phyloP scores from a whole-genome alignment of 768 basidiomycete genomes.

The Phylloporus arenicola region DNA sequence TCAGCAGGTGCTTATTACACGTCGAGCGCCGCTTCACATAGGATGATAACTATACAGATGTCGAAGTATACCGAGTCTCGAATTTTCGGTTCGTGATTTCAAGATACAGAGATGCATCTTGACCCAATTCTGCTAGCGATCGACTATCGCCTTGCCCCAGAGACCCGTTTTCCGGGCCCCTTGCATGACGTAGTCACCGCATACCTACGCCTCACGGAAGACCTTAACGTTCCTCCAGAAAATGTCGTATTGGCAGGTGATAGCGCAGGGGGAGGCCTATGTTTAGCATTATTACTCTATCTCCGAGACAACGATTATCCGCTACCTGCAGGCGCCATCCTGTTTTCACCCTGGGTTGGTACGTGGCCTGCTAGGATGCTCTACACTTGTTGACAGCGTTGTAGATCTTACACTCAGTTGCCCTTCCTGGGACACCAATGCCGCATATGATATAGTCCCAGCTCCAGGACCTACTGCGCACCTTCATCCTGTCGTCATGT shows the following conservation, averaged over 20 bases:
- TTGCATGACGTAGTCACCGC: conserved; percentile 79
- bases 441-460: conserved; percentile 78
- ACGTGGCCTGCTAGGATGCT: conserved; percentile 30
- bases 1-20: conserved; percentile 82
- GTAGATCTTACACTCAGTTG: conserved; percentile 93
- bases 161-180: conserved; percentile 90
- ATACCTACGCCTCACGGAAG: conserved; percentile 82
- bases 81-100: conserved; percentile 62
- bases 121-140: conserved; percentile 47
- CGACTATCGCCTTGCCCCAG: conserved; percentile 94
- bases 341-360: conserved; percentile 97
- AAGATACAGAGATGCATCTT: not conserved
- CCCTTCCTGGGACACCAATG: conserved; percentile 96
- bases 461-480: conserved; percentile 70
- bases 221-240: conserved; percentile 85
- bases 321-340: conserved; percentile 76
- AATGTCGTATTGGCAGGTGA: conserved; percentile 89
- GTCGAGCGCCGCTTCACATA: conserved; percentile 86
- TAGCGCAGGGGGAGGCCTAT: conserved; percentile 88
- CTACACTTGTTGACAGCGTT: conserved; percentile 6
- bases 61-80: conserved; percentile 86
- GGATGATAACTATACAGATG: conserved; percentile 84
- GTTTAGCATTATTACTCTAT: conserved; percentile 85
- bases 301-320: conserved; percentile 87
- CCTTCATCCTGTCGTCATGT: conserved; percentile 90